These are phyloP conservation scores for Pisolithus marmoratus DNA, from an alignment of 768 basidiomycete genomes.

Conservation along the genomic window DNA sequence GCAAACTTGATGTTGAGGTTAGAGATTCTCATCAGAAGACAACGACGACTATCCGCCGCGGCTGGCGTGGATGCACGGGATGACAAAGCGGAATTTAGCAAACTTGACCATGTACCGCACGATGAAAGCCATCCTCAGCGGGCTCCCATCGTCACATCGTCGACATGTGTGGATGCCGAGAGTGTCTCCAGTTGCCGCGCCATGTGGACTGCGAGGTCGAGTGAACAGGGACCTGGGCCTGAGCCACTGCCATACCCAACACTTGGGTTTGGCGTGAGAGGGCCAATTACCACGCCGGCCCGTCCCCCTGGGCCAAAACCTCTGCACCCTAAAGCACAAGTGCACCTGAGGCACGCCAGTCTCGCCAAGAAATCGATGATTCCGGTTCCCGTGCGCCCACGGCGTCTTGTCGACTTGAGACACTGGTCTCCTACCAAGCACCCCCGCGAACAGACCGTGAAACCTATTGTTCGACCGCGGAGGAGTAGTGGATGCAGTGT, in stretches of 20 bases:
- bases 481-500: conserved; percentile 67
- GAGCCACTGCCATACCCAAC: conserved; percentile 38
- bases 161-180: conserved; percentile 25
- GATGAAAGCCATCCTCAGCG: conserved; percentile 43
- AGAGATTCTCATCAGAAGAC: conserved; percentile 26
- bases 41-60: conserved; percentile 7
- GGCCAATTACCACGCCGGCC: conserved; percentile 54
- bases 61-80: not conserved
- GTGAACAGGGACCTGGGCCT: conserved; percentile 34
- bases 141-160: conserved; percentile 20
- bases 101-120: conserved; percentile 40
- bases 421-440: conserved; percentile 36
- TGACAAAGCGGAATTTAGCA: not conserved
- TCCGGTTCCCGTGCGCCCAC: conserved; percentile 37
- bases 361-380: conserved; percentile 34
- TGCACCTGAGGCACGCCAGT: conserved; percentile 54
- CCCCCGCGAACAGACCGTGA: conserved; percentile 21
- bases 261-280: conserved; percentile 29
- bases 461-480: conserved; percentile 32
- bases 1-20: conserved; percentile 23
- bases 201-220: not conserved
- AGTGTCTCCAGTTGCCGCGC: conserved; percentile 14
- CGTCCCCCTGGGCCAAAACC: conserved; percentile 42
- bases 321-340: conserved; percentile 58
- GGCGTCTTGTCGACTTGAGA: conserved; percentile 50